phyloP scores from a whole-genome alignment of 2,329 filamentous ascomycete species.

The Aphanocladium album region DNA sequence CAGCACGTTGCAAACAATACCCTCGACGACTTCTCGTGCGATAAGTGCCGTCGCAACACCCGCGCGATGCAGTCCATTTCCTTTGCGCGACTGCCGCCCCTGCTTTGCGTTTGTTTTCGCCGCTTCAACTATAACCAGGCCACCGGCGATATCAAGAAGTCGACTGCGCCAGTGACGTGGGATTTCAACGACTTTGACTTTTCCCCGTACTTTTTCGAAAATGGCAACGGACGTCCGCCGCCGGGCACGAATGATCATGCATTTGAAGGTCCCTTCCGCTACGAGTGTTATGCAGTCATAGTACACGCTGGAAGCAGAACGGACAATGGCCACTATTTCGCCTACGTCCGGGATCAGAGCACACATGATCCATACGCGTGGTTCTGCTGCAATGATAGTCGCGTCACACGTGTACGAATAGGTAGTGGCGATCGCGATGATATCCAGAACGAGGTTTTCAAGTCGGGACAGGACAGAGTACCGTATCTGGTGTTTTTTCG shows the following conservation, averaged over 20 bases:
- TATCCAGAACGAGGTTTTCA: slow-evolving; percentile 34
- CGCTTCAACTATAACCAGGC: slow-evolving; percentile 39
- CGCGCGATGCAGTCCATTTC: slow-evolving; percentile 66
- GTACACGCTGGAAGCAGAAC: slow-evolving; percentile 66
- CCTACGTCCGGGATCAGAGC: slow-evolving; percentile 58
- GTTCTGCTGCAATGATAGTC: slow-evolving; percentile 45
- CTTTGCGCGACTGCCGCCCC: slow-evolving; percentile 72
- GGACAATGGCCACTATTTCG: slow-evolving; percentile 74
- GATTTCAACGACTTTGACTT: slow-evolving; percentile 65
- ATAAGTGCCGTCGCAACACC: slow-evolving; percentile 64
- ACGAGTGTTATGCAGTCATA: slow-evolving; percentile 83
- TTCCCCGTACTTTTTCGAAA: slow-evolving; percentile 36
- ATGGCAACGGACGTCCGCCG: slow-evolving; percentile 26
- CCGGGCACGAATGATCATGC: slow-evolving; percentile 34
- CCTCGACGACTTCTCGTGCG: slow-evolving; percentile 67
- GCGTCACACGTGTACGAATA: slow-evolving; percentile 37
- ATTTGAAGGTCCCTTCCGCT: slow-evolving; percentile 57
- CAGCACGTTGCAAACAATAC: slow-evolving; percentile 64
- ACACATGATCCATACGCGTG: slow-evolving; percentile 39
- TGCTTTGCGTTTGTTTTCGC: slow-evolving; percentile 74
- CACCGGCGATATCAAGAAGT: slow-evolving; percentile 49
- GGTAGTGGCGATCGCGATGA: slow-evolving; percentile 31
- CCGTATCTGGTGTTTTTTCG: slow-evolving; percentile 45
- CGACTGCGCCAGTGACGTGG: slow-evolving; percentile 68
- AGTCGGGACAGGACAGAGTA: slow-evolving; percentile 31